Percentiles rank a stretch among this genome's conserved stretches.
These are phyloP conservation scores for Knoxia roxburghii DNA, from an alignment of 257 asterid genomes.

Conservation along the genomic window DNA sequence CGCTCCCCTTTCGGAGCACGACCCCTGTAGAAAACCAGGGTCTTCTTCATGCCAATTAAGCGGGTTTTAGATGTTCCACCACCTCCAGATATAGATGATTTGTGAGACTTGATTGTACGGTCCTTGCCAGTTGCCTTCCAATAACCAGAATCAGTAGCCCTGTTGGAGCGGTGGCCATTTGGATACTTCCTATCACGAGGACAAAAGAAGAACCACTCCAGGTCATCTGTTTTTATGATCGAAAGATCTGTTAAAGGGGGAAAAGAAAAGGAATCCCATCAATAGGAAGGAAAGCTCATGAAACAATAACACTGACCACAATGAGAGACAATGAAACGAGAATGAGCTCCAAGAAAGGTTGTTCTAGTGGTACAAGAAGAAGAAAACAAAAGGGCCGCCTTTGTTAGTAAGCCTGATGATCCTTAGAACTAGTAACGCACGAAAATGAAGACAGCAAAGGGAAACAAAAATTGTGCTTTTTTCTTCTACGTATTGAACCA, in stretches of 20 bases:
- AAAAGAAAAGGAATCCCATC: not conserved
- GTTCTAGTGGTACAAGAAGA: too few relatives aligned
- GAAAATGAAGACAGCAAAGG: not conserved
- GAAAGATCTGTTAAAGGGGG: slow-evolving; percentile 45
- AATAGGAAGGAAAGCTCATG: not conserved
- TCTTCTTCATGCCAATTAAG: slow-evolving; percentile 73
- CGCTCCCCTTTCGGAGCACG: slow-evolving; percentile 91
- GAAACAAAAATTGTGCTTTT: too few relatives aligned
- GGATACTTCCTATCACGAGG: slow-evolving; percentile 75
- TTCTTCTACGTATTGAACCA: not conserved
- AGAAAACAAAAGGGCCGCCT: too few relatives aligned
- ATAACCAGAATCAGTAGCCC: slow-evolving; percentile 78
- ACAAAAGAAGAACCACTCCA: slow-evolving; percentile 75
- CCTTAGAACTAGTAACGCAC: not conserved
- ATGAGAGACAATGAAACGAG: not conserved
- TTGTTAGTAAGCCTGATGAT: not conserved
- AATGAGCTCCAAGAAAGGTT: not conserved
- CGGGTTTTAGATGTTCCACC: slow-evolving; percentile 30
- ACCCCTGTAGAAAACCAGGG: slow-evolving; percentile 73
- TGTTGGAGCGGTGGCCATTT: slow-evolving; percentile 69
- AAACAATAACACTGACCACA: not conserved
- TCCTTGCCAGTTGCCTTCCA: slow-evolving; percentile 93
- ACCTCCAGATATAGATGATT: slow-evolving; percentile 37
- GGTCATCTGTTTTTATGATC: slow-evolving; percentile 70
- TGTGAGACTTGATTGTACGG: slow-evolving; percentile 59